Evolutionary conservation across 75 land plant genomes (phyloP).

Genomic region (Picea sitchensis): DNA sequence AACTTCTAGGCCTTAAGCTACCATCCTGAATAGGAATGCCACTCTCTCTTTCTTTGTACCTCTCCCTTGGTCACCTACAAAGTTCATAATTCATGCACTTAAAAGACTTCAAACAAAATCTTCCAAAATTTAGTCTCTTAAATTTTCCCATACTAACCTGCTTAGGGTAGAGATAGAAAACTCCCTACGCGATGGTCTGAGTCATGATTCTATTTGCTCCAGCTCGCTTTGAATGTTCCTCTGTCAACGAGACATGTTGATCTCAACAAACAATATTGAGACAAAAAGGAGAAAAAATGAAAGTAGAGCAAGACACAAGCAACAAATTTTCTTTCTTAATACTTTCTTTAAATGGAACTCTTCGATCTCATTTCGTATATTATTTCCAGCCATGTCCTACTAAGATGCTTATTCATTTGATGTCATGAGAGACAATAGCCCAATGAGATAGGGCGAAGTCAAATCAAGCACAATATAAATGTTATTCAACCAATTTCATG

Average conservation of each 20-base stretch:
- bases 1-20: slow-evolving; percentile 36
- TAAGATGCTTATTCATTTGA: slow-evolving; percentile 1
- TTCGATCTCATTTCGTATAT: background rate
- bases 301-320: background rate
- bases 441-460: background rate
- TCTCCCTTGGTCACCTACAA: slow-evolving; percentile 69
- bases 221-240: slow-evolving; percentile 89
- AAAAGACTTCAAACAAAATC: slow-evolving; percentile 7
- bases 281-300: background rate
- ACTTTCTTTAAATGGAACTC: background rate
- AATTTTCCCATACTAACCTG: slow-evolving; percentile 26
- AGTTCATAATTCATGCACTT: slow-evolving; percentile 9
- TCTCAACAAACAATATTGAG: background rate
- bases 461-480: background rate
- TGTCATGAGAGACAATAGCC: background rate
- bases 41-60: slow-evolving; percentile 74
- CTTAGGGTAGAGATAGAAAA: slow-evolving; percentile 55
- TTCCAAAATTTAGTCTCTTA: background rate
- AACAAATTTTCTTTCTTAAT: background rate
- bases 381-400: background rate
- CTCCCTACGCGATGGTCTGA: slow-evolving; percentile 67
- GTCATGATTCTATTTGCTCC: slow-evolving; percentile 83
- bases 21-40: slow-evolving; percentile 55
- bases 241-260: slow-evolving; percentile 32
- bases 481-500: background rate